phyloP scores from a whole-genome alignment of 1,284 basidiomycete species.

The Cystobasidiaceae sp. region DNA sequence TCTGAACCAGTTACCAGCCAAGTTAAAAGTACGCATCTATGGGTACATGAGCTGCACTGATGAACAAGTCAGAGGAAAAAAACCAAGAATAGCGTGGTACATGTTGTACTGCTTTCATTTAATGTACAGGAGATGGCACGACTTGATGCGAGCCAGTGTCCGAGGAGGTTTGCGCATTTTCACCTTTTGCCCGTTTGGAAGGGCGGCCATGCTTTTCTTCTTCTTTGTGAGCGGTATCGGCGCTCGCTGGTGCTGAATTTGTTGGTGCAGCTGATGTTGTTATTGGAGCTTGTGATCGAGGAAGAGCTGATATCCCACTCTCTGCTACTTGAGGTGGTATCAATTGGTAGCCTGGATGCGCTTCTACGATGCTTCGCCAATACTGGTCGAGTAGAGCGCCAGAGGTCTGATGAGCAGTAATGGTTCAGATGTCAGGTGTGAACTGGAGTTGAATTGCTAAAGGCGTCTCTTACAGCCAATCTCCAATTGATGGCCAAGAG shows the following conservation, averaged over 20 bases:
- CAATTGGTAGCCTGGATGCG: constrained; percentile 38
- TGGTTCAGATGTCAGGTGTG: neutral
- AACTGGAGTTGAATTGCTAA: neutral
- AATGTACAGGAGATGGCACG: too few species aligned
- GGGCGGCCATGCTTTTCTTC: neutral
- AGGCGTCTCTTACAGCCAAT: constrained; percentile 65
- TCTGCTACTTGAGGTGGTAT: neutral
- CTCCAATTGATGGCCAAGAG: constrained; percentile 83
- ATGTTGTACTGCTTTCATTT: too few species aligned
- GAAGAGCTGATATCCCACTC: neutral
- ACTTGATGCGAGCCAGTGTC: too few species aligned
- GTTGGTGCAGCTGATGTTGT: neutral
- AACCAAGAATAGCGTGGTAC: too few species aligned
- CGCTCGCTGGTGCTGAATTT: neutral
- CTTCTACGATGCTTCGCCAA: constrained; percentile 39
- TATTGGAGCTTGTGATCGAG: neutral
- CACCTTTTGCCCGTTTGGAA: constrained; percentile 4
- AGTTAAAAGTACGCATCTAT: too few species aligned
- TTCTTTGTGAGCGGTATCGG: neutral
- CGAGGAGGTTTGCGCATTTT: too few species aligned
- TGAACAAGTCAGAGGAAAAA: too few species aligned
- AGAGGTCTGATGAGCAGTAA: constrained; percentile 34
- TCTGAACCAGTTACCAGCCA: too few species aligned
- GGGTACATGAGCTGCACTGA: too few species aligned
- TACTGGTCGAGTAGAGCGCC: constrained; percentile 41